Evolutionary conservation across 23 red algal genomes (phyloP).

Genomic region (Gracilaria vermiculophylla): DNA sequence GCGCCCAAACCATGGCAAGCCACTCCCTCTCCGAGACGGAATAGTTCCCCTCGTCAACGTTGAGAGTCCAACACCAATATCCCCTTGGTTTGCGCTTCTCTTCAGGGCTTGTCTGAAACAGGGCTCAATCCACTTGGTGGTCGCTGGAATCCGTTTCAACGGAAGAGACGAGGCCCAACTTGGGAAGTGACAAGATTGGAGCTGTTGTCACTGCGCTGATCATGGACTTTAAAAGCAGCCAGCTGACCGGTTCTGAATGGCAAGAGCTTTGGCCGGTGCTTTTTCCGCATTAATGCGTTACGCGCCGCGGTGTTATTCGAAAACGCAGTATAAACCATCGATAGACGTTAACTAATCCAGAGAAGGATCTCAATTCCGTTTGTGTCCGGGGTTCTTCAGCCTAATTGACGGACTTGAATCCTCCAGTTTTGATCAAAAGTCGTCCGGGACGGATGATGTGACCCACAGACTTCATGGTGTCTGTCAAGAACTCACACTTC

Average conservation of each 20-base stretch:
- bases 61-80: background rate
- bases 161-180: background rate
- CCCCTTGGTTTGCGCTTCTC: background rate
- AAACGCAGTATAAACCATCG: too few relatives aligned
- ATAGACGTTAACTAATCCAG: background rate
- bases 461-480: background rate
- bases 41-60: background rate
- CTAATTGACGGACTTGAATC: background rate
- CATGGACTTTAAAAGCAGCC: too few relatives aligned
- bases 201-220: too few relatives aligned
- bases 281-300: too few relatives aligned
- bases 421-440: background rate
- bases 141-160: background rate
- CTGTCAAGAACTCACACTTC: background rate
- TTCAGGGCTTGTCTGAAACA: background rate
- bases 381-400: background rate
- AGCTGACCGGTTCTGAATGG: too few relatives aligned
- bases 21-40: background rate
- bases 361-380: background rate
- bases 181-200: background rate
- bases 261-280: too few relatives aligned
- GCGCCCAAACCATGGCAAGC: too few relatives aligned
- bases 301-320: too few relatives aligned
- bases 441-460: background rate
- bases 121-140: conserved; percentile 19